Base-by-base conservation (phyloP, 495 filamentous ascomycete species). In the Letharia lupina region DNA sequence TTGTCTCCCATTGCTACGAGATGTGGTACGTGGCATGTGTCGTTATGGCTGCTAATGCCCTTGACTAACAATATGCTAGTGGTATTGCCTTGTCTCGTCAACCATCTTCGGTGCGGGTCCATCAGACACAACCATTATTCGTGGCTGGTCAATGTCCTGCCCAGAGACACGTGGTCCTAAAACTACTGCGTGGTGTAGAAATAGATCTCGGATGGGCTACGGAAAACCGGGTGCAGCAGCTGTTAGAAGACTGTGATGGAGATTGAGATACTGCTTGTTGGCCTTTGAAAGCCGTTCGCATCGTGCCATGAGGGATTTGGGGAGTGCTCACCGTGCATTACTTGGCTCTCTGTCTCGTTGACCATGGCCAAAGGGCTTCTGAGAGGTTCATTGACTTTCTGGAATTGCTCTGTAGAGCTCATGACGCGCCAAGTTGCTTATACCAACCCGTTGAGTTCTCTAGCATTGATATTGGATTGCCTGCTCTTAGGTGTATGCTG, bases 121-220 rank as follows among this genome's bases (percentile, higher is more conserved):
- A 87, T 70, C 79, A 80, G 23, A 76, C 86, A 20, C 84, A 88
- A 66, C 83, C 85, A 18, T 72, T 88, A 2, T 88, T 83, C 69
- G 83, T 86, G 54, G 84, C 82, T 13, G 85, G 85, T 39, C 83
- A 86, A 67, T 86, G 83, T 70, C 71, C 87, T 37, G 78, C 70
- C 3, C 81, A 83, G 48, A 69, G 83, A 3, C 74, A 78, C 44
- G 73, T 80, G 18, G 77, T 86, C 23, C 64, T 86, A 61, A 76
- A 78, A 20, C 73, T 86, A 48, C 70, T 88, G 57, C 73, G 81
- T n/a, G 81, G 79, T 37, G 81, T 87, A 42, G 84, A 87, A 72
- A 66, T 70, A 5, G 85, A 87, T 67, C 75, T 83, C 16, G 86
- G 84, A 31, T 87, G 85, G 86, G 84, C 84, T 1, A 87, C 82